Evolutionary conservation across 2,329 filamentous ascomycete genomes (phyloP), one percentile per base, ranked within the genome.

Genomic region (Eutypella sp.): DNA sequence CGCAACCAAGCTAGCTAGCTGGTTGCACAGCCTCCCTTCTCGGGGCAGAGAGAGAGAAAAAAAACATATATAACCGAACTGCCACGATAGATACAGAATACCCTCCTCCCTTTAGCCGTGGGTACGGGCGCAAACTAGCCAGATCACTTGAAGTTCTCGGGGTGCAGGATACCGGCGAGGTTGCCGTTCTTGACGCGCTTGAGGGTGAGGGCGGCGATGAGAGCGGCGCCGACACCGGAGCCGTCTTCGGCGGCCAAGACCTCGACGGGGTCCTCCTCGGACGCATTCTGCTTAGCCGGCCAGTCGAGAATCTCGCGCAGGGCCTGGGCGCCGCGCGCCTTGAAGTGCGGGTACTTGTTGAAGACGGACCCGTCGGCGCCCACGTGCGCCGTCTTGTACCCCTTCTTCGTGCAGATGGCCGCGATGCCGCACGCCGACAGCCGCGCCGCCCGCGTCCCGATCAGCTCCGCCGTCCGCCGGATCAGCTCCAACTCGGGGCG

Each of bases 311-410:
- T 96, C 75, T 99, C 93, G 45, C 89, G 84, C 44, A 99, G 79
- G 23, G 93, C 93, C 66, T 85, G 78, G 13, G 93, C 92, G 46
- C 92, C 91, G 45, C 93, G 86, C 47, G 84, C 81, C 77, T 96
- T 96, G 81, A 99, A 99, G 71, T 96, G 87, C 11, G 93, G 93
- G 72, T 99, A 99, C 68, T 97, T 97, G 78, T 96, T 96, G 75
- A 99, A 99, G 45, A 99, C 92, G 16, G 89, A 95, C 31, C 93
- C 93, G 64, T 99, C 93, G 42, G 93, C 93, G 59, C 93, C 93
- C 36, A 99, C 93, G 67, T 97, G 93, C 73, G 89, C 95, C 31
- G 80, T 78, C 62, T 86, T 72, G 68, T 91, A 92, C 56, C 81
- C 79, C 80, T 96, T 97, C 84, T 97, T 97, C 73, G 85, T 95